These are phyloP conservation scores for Talaromyces marneffei DNA, from an alignment of 2,329 filamentous ascomycete genomes.

Conservation along the genomic window DNA sequence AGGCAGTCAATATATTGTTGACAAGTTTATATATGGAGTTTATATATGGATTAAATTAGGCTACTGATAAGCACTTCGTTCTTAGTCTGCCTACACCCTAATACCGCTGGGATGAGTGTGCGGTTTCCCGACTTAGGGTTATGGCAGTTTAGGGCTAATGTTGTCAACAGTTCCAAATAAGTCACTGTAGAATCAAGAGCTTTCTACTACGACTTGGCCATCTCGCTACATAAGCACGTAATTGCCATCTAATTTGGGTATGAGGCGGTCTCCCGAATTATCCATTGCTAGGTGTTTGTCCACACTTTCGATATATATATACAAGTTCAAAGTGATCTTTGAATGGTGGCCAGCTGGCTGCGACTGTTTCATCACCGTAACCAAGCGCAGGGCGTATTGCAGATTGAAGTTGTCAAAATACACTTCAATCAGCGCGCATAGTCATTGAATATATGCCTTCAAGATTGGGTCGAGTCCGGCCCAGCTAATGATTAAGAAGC, in stretches of 20 bases:
- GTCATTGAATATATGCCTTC: background rate
- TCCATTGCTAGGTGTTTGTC: background rate
- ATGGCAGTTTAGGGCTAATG: background rate
- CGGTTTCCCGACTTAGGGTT: background rate
- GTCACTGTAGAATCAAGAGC: too few species aligned
- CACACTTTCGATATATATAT: slow-evolving; percentile 2
- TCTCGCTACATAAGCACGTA: background rate
- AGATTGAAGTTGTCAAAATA: background rate
- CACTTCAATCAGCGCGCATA: background rate
- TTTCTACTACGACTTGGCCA: background rate
- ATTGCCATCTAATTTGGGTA: background rate
- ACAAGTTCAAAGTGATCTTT: slow-evolving; percentile 1
- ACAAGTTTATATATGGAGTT: background rate
- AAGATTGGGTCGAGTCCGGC: background rate
- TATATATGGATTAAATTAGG: background rate
- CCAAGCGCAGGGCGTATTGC: background rate
- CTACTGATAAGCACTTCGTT: background rate
- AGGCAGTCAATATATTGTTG: background rate
- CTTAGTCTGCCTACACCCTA: background rate
- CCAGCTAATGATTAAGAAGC: background rate
- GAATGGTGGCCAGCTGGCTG: background rate
- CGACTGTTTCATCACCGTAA: background rate
- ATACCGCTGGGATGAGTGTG: background rate
- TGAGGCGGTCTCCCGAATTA: background rate
- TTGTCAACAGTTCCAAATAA: too few species aligned